Evolutionary conservation across 352 stramenopile genomes (phyloP).

Genomic region (Phytophthora sp.): DNA sequence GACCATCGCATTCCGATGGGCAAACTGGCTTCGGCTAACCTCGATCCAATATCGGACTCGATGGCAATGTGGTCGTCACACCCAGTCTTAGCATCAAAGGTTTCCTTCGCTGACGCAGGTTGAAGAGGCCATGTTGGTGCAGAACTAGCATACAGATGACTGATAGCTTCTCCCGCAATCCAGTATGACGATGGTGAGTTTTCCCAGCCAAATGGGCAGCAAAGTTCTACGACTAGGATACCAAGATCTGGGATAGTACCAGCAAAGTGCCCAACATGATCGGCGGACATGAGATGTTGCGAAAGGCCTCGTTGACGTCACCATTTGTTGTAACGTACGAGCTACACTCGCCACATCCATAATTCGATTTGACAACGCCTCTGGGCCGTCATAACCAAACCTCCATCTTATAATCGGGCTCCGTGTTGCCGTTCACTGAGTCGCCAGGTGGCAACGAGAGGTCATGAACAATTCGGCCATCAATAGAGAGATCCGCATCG

Average conservation of each 20-base stretch:
- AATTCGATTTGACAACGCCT: neutral
- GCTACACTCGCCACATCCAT: neutral
- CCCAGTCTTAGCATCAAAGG: slow-evolving; percentile 24
- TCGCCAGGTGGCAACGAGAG: slow-evolving; percentile 5
- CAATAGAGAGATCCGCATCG: neutral
- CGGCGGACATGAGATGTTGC: slow-evolving; percentile 8
- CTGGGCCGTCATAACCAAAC: slow-evolving; percentile 5
- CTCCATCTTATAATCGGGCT: neutral
- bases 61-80: slow-evolving; percentile 27
- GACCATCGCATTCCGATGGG: no score
- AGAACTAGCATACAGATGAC: slow-evolving; percentile 5
- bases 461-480: slow-evolving; percentile 25
- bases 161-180: slow-evolving; percentile 6
- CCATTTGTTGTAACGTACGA: neutral
- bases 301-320: slow-evolving; percentile 6
- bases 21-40: no score
- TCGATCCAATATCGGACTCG: slow-evolving; percentile 22
- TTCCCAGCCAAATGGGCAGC: slow-evolving; percentile 16
- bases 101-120: neutral
- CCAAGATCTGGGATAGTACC: slow-evolving; percentile 14
- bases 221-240: slow-evolving; percentile 9
- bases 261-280: slow-evolving; percentile 1
- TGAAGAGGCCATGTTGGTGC: neutral
- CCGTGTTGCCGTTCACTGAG: slow-evolving; percentile 19
- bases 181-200: slow-evolving; percentile 15